A percentile compares a stretch with the other conserved stretches of the same genome.
These are phyloP conservation scores for Setaria viridis DNA, from an alignment of 202 grass and related monocot genomes.

Conservation along the genomic window DNA sequence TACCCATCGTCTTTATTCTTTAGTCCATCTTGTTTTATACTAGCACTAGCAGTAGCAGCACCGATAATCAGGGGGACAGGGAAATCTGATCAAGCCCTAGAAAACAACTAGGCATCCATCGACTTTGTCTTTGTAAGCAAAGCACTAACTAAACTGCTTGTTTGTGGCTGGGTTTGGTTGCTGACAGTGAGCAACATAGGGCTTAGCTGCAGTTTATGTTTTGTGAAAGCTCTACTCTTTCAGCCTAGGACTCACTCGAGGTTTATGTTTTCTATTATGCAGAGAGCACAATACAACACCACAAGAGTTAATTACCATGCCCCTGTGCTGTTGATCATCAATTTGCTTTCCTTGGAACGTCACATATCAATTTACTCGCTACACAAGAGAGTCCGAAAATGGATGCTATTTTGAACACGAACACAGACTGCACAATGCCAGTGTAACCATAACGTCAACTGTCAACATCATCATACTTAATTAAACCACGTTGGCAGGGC, in stretches of 20 bases:
- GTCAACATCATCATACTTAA: too few relatives aligned
- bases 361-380: too few relatives aligned
- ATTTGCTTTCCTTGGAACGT: too few relatives aligned
- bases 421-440: too few relatives aligned
- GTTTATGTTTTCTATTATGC: background rate
- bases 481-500: too few relatives aligned
- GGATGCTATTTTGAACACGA: too few relatives aligned
- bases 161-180: background rate
- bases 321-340: too few relatives aligned
- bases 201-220: conserved; percentile 13
- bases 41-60: background rate
- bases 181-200: background rate
- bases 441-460: too few relatives aligned
- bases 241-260: background rate
- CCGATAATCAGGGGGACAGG: background rate
- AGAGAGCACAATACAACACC: too few relatives aligned
- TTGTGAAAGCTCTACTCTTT: conserved; percentile 17
- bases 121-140: background rate
- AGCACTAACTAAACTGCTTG: background rate
- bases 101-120: background rate
- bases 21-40: background rate
- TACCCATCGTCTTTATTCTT: background rate
- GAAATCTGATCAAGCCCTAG: background rate
- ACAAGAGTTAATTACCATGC: too few relatives aligned
- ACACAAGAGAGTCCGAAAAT: too few relatives aligned